Evolutionary conservation across 2,329 filamentous ascomycete species (phyloP).

Genomic region (Fusarium phyllophilum): DNA sequence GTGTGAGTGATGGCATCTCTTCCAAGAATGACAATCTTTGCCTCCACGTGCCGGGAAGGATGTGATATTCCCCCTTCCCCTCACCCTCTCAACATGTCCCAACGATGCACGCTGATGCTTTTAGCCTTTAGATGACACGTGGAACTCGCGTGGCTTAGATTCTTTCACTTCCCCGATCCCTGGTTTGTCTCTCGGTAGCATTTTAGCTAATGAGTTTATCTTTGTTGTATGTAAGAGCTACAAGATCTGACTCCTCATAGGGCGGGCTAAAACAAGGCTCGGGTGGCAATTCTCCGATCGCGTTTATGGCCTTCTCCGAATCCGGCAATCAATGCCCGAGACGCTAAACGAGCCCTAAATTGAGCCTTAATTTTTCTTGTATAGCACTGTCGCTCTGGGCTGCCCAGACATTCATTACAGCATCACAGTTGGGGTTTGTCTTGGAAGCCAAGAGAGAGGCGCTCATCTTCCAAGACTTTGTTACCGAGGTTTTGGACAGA

Average conservation of each 20-base stretch:
- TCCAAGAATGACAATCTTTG: not conserved
- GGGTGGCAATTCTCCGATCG: not conserved
- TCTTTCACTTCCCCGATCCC: not conserved
- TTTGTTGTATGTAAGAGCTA: not conserved
- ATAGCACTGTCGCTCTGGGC: not conserved
- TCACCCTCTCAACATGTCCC: not conserved
- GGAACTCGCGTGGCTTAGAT: constrained; percentile 8
- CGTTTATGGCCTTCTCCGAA: constrained; percentile 9
- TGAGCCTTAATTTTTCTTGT: not conserved
- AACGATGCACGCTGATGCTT: not conserved
- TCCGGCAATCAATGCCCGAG: constrained; percentile 2
- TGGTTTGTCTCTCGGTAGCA: not conserved
- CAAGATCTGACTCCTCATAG: not conserved
- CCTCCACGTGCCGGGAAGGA: constrained; percentile 9
- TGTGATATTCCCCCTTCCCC: constrained; percentile 1
- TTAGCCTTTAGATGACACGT: constrained; percentile 11
- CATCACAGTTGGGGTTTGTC: not conserved
- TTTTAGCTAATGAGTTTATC: not conserved
- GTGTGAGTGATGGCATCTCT: constrained; percentile 7
- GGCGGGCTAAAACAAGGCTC: not conserved
- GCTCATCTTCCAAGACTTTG: not conserved
- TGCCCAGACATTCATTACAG: not conserved
- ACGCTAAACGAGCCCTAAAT: not conserved
- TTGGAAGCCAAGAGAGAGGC: not conserved
- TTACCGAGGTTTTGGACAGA: constrained; percentile 8